Evolutionary conservation across 2,329 filamentous ascomycete species (phyloP).

Genomic region (Colletotrichum ledebouriae): DNA sequence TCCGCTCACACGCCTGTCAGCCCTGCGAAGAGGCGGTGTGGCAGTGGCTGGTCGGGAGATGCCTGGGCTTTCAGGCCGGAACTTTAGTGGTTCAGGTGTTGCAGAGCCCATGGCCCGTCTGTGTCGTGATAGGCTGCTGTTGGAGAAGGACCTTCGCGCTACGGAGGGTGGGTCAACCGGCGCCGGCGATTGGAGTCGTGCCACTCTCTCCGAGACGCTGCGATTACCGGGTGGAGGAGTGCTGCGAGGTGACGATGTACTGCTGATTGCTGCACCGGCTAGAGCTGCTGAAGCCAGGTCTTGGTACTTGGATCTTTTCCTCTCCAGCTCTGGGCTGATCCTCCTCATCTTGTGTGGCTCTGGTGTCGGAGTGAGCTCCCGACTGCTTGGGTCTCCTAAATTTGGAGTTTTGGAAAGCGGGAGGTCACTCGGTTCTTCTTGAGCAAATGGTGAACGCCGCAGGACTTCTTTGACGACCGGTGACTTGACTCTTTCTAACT

Average conservation of each 20-base stretch:
- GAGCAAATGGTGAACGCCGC: slow-evolving; percentile 43
- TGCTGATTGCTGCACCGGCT: slow-evolving; percentile 42
- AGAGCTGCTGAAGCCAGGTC: slow-evolving; percentile 51
- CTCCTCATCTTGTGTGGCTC: slow-evolving; percentile 60
- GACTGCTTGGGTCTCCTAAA: slow-evolving; percentile 55
- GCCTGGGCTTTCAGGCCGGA: slow-evolving; percentile 75
- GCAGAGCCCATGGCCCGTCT: slow-evolving; percentile 45
- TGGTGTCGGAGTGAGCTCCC: slow-evolving; percentile 52
- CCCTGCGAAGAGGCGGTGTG: slow-evolving; percentile 79
- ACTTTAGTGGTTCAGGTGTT: slow-evolving; percentile 66
- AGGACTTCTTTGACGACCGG: slow-evolving; percentile 46
- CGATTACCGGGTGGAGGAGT: slow-evolving; percentile 43
- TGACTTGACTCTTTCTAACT: slow-evolving; percentile 34
- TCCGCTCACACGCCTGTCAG: slow-evolving; percentile 77
- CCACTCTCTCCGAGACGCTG: slow-evolving; percentile 56
- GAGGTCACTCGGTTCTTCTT: slow-evolving; percentile 44
- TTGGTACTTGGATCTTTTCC: slow-evolving; percentile 46
- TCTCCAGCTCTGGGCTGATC: slow-evolving; percentile 41
- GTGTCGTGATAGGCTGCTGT: slow-evolving; percentile 65
- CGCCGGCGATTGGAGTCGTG: slow-evolving; percentile 42
- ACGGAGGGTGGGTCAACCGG: slow-evolving; percentile 42
- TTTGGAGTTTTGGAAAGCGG: slow-evolving; percentile 55
- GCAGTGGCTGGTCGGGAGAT: slow-evolving; percentile 64
- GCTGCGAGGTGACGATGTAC: slow-evolving; percentile 41
- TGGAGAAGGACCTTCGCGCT: slow-evolving; percentile 63